Percentiles rank a stretch among this genome's conserved stretches.
Conservation (phyloP, 768 basidiomycete genomes). For the Leccinellum luteum region DNA sequence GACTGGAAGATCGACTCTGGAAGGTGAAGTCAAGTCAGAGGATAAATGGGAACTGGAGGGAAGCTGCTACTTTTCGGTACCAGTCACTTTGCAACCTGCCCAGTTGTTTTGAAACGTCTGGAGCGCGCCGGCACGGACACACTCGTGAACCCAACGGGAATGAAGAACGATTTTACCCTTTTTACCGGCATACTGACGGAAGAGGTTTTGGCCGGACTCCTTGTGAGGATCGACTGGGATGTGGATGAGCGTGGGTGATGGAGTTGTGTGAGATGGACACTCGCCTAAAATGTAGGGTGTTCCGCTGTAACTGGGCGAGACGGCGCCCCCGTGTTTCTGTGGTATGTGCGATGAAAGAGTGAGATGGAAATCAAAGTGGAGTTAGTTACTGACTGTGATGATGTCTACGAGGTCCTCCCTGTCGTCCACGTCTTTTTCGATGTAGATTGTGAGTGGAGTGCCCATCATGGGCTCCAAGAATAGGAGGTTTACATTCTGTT, state of each 20-base stretch:
- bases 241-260: conserved; percentile 4
- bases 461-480: conserved; percentile 86
- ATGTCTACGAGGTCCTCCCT: conserved; percentile 60
- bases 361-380: conserved; percentile 2
- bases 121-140: conserved; percentile 63
- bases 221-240: conserved; percentile 71
- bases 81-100: conserved; percentile 79
- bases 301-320: conserved; percentile 74
- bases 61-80: conserved; percentile 61
- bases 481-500: conserved; percentile 40
- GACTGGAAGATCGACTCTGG: conserved; percentile 26
- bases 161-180: conserved; percentile 77
- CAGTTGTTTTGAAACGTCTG: conserved; percentile 76
- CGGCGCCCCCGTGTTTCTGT: conserved; percentile 75
- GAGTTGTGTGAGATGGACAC: conserved; percentile 23
- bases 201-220: conserved; percentile 77
- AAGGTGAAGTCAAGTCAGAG: background rate
- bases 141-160: conserved; percentile 74
- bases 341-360: background rate
- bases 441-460: conserved; percentile 67
- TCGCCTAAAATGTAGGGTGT: conserved; percentile 78
- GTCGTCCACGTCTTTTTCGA: conserved; percentile 79
- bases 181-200: conserved; percentile 74
- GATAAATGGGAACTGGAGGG: background rate
- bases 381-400: conserved; percentile 62